Base-by-base conservation (phyloP, 2,329 filamentous ascomycete species). In the Fusarium sp. region DNA sequence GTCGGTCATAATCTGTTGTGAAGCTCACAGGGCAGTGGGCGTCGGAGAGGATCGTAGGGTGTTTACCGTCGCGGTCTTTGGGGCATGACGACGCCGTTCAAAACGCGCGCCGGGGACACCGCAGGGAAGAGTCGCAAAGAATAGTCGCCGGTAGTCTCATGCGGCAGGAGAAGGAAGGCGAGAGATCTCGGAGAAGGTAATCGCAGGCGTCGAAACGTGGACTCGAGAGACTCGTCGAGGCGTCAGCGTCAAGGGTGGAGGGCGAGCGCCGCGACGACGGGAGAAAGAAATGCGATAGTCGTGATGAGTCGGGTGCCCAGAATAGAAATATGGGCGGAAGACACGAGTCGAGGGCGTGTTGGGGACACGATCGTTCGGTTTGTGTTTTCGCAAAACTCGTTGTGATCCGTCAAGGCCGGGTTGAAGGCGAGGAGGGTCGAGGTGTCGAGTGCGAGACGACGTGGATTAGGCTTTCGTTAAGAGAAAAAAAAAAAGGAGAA, bases 1-100 rank as follows among this genome's bases (percentile, higher is more conserved):
- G 83, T 91, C 89, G 84, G 88, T 91, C 89, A 91, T 91, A 90
- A 87, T 91, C 86, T 87, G 85, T 63, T 76, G 75, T 82, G 79
- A 82, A 82, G 84, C 86, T 86, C 86, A 83, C 82, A 80, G 81
- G 83, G 78, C 65, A 71, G 76, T 77, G 72, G 80, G 77, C 76
- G 80, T 80, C 79, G 80, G 79, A 80, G 77, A 79, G 73, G 79
- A 80, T 83, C 80, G 81, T 82, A 78, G 80, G 79, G 80, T 82
- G 78, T 82, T 87, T 89, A 90, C 83, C 82, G 86, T 83, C 82
- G 83, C 82, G 83, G 83, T 86, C 83, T 85, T 86, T 86, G 83
- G 84, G 85, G 87, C 89, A 91, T 91, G 87, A 89, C 89, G 88
- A 85, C 86, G 87, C 85, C 84, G 82, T 82, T 79, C 76, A 80